Conservation (phyloP, 257 asterid genomes). For the Mitragyna speciosa region DNA sequence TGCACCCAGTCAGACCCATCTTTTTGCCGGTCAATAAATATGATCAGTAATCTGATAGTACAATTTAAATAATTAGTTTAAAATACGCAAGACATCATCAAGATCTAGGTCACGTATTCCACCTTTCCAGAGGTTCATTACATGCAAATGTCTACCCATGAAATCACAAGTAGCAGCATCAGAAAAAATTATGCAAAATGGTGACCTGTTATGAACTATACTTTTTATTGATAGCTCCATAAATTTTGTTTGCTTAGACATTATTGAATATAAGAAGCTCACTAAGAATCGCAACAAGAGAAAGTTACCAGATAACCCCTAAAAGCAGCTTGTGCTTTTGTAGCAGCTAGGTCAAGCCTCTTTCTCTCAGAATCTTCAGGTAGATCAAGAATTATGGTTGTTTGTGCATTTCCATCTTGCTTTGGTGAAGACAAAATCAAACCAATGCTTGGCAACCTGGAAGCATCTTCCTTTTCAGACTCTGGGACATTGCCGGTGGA, state of each 20-base stretch:
- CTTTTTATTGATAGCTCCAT: not conserved
- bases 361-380: slow-evolving; percentile 29
- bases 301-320: slow-evolving; percentile 50
- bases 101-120: not conserved
- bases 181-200: not conserved
- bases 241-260: not conserved
- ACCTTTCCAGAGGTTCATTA: not conserved
- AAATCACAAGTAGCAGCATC: not conserved
- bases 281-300: not conserved
- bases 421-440: slow-evolving; percentile 25
- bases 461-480: slow-evolving; percentile 23
- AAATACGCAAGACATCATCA: not conserved
- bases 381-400: slow-evolving; percentile 22
- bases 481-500: slow-evolving; percentile 2
- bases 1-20: not conserved
- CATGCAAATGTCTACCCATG: not conserved
- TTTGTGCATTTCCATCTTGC: slow-evolving; percentile 29
- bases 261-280: not conserved
- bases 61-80: not conserved
- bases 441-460: slow-evolving; percentile 22
- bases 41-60: not conserved
- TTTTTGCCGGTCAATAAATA: not conserved
- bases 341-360: slow-evolving; percentile 58
- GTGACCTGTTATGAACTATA: not conserved
- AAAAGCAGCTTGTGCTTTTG: slow-evolving; percentile 45